Conservation (phyloP, 148 eudicot genomes). For the Pharnaceum exiguum region DNA sequence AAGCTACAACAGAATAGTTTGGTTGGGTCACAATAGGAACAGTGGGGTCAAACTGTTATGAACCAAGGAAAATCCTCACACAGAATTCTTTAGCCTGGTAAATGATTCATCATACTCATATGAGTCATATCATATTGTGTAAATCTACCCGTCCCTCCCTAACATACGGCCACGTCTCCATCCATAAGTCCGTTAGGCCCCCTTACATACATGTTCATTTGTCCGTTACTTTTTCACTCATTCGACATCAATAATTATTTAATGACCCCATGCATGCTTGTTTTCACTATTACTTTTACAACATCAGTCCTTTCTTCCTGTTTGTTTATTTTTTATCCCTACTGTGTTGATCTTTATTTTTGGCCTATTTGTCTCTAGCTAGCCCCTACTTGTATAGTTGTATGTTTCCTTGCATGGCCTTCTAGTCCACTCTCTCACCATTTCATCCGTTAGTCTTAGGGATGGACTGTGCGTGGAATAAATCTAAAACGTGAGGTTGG, state of each 20-base stretch:
- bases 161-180: conserved; percentile 9
- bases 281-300: conserved; percentile 1
- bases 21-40: neutral
- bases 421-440: neutral
- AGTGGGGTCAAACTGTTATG: conserved; percentile 7
- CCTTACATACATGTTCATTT: conserved; percentile 12
- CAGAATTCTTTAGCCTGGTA: neutral
- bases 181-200: conserved; percentile 16
- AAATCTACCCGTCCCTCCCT: neutral
- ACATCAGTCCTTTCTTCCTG: neutral
- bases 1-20: neutral
- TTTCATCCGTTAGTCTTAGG: conserved; percentile 17
- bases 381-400: too few relatives aligned
- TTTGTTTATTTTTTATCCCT: neutral
- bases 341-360: too few relatives aligned
- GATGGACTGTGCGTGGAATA: too few relatives aligned
- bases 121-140: neutral
- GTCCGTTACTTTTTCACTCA: conserved; percentile 18
- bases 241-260: neutral
- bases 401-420: neutral
- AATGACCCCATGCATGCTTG: neutral
- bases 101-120: neutral
- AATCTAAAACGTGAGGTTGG: conserved; percentile 10
- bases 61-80: neutral
- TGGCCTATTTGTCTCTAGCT: too few relatives aligned